A percentile compares a stretch with the other conserved stretches of the same genome.
These are phyloP conservation scores for Fusarium sp. DNA, from an alignment of 2,329 filamentous ascomycete species.

Conservation along the genomic window DNA sequence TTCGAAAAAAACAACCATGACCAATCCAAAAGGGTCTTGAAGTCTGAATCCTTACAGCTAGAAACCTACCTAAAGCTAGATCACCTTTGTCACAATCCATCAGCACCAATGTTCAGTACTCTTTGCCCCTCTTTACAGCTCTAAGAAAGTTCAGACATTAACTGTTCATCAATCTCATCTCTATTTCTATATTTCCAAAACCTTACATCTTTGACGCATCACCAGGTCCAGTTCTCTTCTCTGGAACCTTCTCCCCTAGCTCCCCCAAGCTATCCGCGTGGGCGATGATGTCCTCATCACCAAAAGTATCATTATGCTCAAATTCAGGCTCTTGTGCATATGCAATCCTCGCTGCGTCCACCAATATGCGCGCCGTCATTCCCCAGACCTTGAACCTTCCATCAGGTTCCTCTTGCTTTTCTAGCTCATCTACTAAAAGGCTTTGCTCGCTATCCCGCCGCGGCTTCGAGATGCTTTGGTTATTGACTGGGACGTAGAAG, in stretches of 20 bases:
- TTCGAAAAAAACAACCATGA: background rate
- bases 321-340: slow-evolving; percentile 88
- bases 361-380: slow-evolving; percentile 91
- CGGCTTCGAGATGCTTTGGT: slow-evolving; percentile 76
- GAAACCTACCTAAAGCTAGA: background rate
- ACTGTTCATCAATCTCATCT: background rate
- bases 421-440: slow-evolving; percentile 57
- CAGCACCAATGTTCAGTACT: background rate
- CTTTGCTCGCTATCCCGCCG: slow-evolving; percentile 56
- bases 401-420: slow-evolving; percentile 60
- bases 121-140: background rate
- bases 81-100: background rate
- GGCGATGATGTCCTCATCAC: slow-evolving; percentile 66
- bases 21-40: background rate
- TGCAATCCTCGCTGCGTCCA: slow-evolving; percentile 87
- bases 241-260: slow-evolving; percentile 56
- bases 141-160: background rate
- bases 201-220: slow-evolving; percentile 52
- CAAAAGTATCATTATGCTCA: slow-evolving; percentile 71
- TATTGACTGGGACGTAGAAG: slow-evolving; percentile 86
- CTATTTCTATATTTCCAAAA: background rate
- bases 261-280: slow-evolving; percentile 60
- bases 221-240: slow-evolving; percentile 47
- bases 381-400: slow-evolving; percentile 88
- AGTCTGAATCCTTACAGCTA: background rate